Conservation (phyloP, 2,329 filamentous ascomycete species). For the Aureobasidium sp. region DNA sequence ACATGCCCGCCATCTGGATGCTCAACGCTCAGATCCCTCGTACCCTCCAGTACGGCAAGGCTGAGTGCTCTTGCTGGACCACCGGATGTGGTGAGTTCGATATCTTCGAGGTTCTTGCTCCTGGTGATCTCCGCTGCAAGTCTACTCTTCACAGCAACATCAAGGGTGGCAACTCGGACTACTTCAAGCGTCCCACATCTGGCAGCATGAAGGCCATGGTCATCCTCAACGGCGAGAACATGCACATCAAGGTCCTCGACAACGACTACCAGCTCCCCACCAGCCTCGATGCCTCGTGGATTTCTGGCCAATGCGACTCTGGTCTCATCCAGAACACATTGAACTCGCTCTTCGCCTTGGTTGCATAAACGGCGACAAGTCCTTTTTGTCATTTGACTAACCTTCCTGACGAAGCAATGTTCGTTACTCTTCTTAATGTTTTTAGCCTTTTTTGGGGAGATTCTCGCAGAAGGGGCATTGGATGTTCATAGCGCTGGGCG, state of each 20-base stretch:
- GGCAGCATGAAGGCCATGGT: constrained; percentile 56
- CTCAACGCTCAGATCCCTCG: constrained; percentile 66
- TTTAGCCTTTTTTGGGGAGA: background rate
- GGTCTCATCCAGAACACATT: constrained; percentile 27
- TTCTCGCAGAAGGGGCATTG: background rate
- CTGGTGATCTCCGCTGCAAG: constrained; percentile 59
- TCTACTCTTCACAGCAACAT: constrained; percentile 59
- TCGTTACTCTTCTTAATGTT: background rate
- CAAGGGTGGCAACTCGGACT: constrained; percentile 60
- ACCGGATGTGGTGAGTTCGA: constrained; percentile 67
- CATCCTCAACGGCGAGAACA: constrained; percentile 48
- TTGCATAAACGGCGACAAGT: background rate
- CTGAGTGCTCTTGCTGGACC: constrained; percentile 63
- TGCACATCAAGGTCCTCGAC: constrained; percentile 48
- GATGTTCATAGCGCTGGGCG: constrained; percentile 12
- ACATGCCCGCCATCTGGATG: constrained; percentile 66
- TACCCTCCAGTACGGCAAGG: constrained; percentile 57
- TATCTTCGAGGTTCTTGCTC: constrained; percentile 61
- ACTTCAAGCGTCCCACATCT: constrained; percentile 57
- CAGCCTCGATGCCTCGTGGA: constrained; percentile 27
- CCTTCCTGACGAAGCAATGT: constrained; percentile 5
- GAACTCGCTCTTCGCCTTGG: constrained; percentile 31
- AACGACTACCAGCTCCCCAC: constrained; percentile 31
- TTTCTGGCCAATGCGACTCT: constrained; percentile 28
- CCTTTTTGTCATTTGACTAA: background rate